A percentile compares a stretch with the other conserved stretches of the same genome.
phyloP scores from a whole-genome alignment of 371 early-diverging fungal genomes.

The Cokeromyces recurvatus region DNA sequence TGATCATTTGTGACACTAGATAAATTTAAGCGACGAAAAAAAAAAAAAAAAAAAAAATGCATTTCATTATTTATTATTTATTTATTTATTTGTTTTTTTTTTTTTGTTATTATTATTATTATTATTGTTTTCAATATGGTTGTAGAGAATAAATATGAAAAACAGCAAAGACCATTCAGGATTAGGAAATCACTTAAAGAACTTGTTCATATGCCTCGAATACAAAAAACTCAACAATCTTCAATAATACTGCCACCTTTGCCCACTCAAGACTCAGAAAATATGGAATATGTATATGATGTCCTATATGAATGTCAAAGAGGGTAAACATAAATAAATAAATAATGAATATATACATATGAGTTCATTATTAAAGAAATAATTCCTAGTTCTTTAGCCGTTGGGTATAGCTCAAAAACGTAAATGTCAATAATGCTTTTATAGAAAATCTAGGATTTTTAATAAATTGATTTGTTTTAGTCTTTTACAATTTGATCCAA shows the following conservation, averaged over 20 bases:
- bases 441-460: no score
- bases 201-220: slow-evolving; percentile 24
- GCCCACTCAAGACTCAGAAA: slow-evolving; percentile 20
- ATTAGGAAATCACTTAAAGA: slow-evolving; percentile 32
- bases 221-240: slow-evolving; percentile 8
- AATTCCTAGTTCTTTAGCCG: slow-evolving; percentile 47
- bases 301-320: slow-evolving; percentile 51
- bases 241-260: slow-evolving; percentile 28
- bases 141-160: neutral
- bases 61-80: neutral
- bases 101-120: neutral
- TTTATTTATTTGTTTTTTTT: neutral
- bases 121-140: neutral
- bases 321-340: slow-evolving; percentile 48
- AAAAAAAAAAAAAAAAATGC: no score
- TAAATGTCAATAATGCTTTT: slow-evolving; percentile 6
- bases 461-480: slow-evolving; percentile 4
- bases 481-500: slow-evolving; percentile 56
- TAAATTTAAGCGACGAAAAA: no score
- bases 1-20: no score
- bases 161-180: slow-evolving; percentile 22
- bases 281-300: slow-evolving; percentile 41
- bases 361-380: no score
- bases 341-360: no score
- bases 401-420: slow-evolving; percentile 60